Base-by-base conservation (phyloP, 345 rosid genomes). In the Salix caprea region DNA sequence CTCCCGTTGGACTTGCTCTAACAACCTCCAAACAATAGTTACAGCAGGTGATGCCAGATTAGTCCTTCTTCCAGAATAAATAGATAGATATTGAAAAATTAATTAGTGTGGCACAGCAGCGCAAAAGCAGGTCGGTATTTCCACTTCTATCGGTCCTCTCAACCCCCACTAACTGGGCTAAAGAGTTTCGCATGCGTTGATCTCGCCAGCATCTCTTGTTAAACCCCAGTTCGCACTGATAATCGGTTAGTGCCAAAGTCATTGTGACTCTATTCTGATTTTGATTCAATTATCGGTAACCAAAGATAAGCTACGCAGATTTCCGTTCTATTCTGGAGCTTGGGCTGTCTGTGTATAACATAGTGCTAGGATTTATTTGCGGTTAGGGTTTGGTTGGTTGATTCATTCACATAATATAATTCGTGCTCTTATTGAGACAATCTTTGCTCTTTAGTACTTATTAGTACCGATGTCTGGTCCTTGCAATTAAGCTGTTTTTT, bases 371-470 rank as follows among this genome's bases (percentile, higher is more conserved):
- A 2, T 67, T 50, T 21, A 30, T 18, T 67, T 67, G 65, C 15
- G 18, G 13, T 73, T 37, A 39, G 76, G 76, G 76, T 73, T 73
- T 58, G 39, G 12, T 34, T 34, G 75, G 24, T 73, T 48, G 54
- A 61, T 73, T 32, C 76, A 21, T n/a, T 24, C 16, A 54, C 37
- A 7, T 56, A 21, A 18, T n/a, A 24, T 18, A 5, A n/a, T 50
- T 50, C 13, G 66, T 72, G 65, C 13, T 72, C 58, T 24, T 62
- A 23, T 62, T 16, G 18, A 37, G 76, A 12, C 23, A 61, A 40
- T 44, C 26, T 62, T 73, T 16, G 56, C 56, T 24, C 64, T 61
- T 52, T 13, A 14, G 13, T 73, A 58, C n/a, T 23, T 56, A 2
- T 32, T 37, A 48, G 19, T 48, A 48, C 54, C 7, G 54, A 15